Conservation (phyloP, 805 yeast genomes). For the Novakomyces olei region DNA sequence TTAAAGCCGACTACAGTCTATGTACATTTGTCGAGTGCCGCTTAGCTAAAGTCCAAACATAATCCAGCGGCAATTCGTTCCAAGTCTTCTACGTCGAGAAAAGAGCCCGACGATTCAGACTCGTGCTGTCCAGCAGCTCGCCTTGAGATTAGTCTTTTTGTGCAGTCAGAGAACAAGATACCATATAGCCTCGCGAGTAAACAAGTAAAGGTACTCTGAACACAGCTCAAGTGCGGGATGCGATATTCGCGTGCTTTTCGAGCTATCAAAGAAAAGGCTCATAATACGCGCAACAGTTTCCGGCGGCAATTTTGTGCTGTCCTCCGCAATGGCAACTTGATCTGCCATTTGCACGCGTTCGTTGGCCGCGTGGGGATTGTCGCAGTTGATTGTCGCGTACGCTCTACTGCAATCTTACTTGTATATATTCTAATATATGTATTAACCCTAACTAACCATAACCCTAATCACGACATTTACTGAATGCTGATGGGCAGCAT, state of each 20-base stretch:
- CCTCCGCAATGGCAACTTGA: slow-evolving; percentile 1
- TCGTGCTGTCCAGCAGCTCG: background rate
- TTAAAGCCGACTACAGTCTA: no score
- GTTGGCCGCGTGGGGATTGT: no score
- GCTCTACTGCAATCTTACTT: no score
- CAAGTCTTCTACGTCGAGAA: slow-evolving; percentile 2
- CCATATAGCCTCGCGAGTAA: slow-evolving; percentile 3
- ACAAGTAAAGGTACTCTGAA: slow-evolving; percentile 1
- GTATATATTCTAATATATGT: no score
- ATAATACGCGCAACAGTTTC: slow-evolving; percentile 3
- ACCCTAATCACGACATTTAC: no score
- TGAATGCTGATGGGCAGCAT: no score
- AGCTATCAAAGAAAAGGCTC: background rate
- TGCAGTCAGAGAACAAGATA: background rate
- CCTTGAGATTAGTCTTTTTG: background rate
- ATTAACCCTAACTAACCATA: no score
- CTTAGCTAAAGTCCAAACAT: slow-evolving; percentile 1
- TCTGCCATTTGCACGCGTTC: no score
- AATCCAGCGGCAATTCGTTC: slow-evolving; percentile 3
- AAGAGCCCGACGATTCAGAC: background rate
- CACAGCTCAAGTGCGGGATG: background rate
- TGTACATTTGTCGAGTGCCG: no score
- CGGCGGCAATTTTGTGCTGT: background rate
- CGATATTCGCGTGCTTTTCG: slow-evolving; percentile 1
- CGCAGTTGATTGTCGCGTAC: no score